Base-by-base conservation (phyloP, 2,329 filamentous ascomycete genomes). In the Botrytis aclada region DNA sequence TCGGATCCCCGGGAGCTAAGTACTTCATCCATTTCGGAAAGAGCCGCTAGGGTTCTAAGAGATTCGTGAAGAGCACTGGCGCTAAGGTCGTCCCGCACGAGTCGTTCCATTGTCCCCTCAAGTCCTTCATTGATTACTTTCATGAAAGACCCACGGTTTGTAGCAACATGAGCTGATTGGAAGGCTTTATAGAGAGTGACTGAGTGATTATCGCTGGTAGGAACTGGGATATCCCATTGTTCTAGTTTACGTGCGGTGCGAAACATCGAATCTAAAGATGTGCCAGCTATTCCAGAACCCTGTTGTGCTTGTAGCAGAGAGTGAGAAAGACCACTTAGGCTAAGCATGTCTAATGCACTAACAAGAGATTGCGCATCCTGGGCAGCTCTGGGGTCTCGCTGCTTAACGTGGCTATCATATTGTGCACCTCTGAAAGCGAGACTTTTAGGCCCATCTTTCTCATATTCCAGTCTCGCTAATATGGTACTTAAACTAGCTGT, bases 381-480 rank as follows among this genome's bases (percentile, higher is more conserved):
- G 16, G 85, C 82, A 4, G 89, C 86, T 7, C 85, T 83, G 37
- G 86, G 82, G 73, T 91, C 87, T 32, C 86, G 83, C 41, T 86
- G 85, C 43, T 91, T 89, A 77, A 98, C 87, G 74, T 95, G 90
- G 76, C 92, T 95, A 81, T 99, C 95, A 77, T 97, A 93, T 76
- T 95, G 92, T 51, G 96, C 96, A 45, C 95, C 94, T 73, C 95
- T 91, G 78, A 98, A 97, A 37, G 96, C 91, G 29, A 99, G 86
- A 76, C 93, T 95, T 80, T 97, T 97, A 69, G 90, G 86, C 0
- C 95, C 95, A 77, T 97, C 92, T 67, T 90, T 91, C 82, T 99
- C 96, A 80, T 98, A 95, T 77, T 97, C 94, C 7, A 98, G 86
- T 16, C 93, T 90, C 69, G 92, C 88, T 73, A 98, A 85, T 1